phyloP scores from a whole-genome alignment of 129 eudicot species.

The Pseudognaphalium luteoalbum region DNA sequence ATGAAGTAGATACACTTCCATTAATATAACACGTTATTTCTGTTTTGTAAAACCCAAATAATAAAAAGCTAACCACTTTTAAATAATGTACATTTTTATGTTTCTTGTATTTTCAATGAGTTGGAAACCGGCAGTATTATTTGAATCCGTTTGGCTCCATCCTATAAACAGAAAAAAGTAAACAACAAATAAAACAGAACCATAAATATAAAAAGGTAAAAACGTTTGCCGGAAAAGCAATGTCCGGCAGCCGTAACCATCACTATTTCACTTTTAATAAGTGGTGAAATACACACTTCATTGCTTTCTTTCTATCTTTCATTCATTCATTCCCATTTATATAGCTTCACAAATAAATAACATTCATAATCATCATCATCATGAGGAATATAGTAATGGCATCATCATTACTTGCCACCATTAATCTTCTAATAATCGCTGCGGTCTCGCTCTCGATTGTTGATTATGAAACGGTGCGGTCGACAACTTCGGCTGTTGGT shows the following conservation, averaged over 20 bases:
- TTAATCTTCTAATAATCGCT: background rate
- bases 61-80: background rate
- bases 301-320: background rate
- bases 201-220: background rate
- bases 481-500: slow-evolving; percentile 56
- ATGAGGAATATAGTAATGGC: slow-evolving; percentile 14
- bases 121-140: slow-evolving; percentile 15
- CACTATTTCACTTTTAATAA: background rate
- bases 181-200: background rate
- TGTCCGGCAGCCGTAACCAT: slow-evolving; percentile 9
- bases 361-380: background rate
- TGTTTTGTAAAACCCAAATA: background rate
- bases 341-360: background rate
- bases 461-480: background rate
- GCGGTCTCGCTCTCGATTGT: slow-evolving; percentile 1
- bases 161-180: background rate
- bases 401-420: slow-evolving; percentile 14
- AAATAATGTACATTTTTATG: background rate
- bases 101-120: background rate
- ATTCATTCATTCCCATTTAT: slow-evolving; percentile 5
- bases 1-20: background rate
- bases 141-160: slow-evolving; percentile 27
- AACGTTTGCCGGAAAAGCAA: slow-evolving; percentile 7
- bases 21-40: background rate
- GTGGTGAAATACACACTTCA: background rate